A percentile compares a stretch with the other conserved stretches of the same genome.
These are phyloP conservation scores for Cladosporium sp. DNA, from an alignment of 2,329 filamentous ascomycete genomes.

Conservation along the genomic window DNA sequence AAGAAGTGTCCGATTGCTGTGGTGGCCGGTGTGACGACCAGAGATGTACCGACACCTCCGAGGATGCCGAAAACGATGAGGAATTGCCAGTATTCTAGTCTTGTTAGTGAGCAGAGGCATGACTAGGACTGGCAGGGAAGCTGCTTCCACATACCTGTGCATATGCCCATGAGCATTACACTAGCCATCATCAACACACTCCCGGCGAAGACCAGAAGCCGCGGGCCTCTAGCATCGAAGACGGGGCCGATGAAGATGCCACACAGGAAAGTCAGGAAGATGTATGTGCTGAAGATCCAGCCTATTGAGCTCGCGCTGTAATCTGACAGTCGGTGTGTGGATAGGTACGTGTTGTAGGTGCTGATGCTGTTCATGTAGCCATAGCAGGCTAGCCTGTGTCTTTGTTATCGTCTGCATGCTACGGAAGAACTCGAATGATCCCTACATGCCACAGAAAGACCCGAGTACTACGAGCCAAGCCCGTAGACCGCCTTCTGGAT, in stretches of 20 bases:
- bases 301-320: constrained; percentile 24
- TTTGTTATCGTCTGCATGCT: background rate
- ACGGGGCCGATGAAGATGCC: constrained; percentile 33
- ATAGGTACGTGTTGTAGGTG: constrained; percentile 48
- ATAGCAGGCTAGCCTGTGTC: constrained; percentile 59
- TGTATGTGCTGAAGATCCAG: constrained; percentile 34
- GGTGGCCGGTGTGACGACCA: constrained; percentile 81
- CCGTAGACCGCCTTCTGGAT: constrained; percentile 73
- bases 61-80: constrained; percentile 70
- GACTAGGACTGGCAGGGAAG: background rate
- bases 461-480: constrained; percentile 86
- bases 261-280: constrained; percentile 34
- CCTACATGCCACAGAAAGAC: constrained; percentile 65
- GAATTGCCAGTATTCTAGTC: constrained; percentile 29
- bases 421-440: background rate
- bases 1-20: constrained; percentile 82
- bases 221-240: constrained; percentile 32
- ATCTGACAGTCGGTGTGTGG: background rate
- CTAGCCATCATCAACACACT: constrained; percentile 68
- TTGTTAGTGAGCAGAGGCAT: too few species aligned
- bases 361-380: constrained; percentile 35
- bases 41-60: constrained; percentile 69
- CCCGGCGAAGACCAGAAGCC: constrained; percentile 65
- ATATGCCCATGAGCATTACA: constrained; percentile 70
- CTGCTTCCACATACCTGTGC: constrained; percentile 36